These are phyloP conservation scores for Corymbia calophylla DNA, from an alignment of 441 rosid species.

Conservation along the genomic window DNA sequence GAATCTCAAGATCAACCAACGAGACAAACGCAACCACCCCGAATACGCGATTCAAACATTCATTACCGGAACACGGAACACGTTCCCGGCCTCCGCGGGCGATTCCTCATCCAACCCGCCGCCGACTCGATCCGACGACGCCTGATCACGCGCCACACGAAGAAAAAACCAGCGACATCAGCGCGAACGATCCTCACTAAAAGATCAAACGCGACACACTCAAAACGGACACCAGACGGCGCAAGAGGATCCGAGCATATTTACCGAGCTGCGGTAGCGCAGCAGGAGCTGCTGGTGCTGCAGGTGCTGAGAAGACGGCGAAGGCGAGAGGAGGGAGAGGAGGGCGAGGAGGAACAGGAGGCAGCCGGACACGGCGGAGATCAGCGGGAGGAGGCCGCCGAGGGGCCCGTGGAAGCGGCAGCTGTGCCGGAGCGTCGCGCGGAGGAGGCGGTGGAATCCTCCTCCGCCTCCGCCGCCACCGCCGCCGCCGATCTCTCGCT, in stretches of 20 bases:
- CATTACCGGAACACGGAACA: conserved; percentile 35
- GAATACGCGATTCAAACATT: neutral
- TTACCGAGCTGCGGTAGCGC: neutral
- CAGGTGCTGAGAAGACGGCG: neutral
- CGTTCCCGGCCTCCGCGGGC: neutral
- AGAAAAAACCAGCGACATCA: neutral
- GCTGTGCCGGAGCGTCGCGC: conserved; percentile 18
- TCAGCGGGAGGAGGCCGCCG: conserved; percentile 31
- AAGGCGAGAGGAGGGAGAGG: conserved; percentile 8
- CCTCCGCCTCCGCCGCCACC: neutral
- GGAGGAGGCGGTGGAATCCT: conserved; percentile 11
- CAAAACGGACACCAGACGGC: neutral
- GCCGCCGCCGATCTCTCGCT: conserved; percentile 13
- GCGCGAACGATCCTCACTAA: neutral
- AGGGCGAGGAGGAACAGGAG: conserved; percentile 1
- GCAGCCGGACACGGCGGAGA: conserved; percentile 4
- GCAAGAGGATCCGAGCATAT: neutral
- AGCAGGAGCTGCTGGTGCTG: neutral
- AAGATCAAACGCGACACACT: neutral
- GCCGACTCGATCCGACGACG: conserved; percentile 11
- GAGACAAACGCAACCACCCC: neutral
- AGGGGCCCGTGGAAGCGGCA: conserved; percentile 39
- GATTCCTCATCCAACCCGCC: conserved; percentile 12
- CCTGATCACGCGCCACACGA: neutral
- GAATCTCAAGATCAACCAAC: neutral